phyloP scores from a whole-genome alignment of 2,329 filamentous ascomycete genomes.

The Arthrobotrys pseudoclavata region DNA sequence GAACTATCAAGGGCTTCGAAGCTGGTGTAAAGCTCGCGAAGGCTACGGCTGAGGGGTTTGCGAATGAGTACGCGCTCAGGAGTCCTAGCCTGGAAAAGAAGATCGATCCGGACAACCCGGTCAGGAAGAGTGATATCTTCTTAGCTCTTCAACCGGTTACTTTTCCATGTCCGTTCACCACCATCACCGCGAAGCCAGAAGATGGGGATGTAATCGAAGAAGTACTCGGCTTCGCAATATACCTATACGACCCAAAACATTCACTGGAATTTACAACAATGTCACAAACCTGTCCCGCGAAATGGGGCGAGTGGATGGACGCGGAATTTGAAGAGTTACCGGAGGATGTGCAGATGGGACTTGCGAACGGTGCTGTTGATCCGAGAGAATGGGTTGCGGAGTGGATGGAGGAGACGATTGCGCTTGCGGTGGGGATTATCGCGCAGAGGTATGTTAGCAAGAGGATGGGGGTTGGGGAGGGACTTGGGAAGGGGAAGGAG shows the following conservation, averaged over 20 bases:
- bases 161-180: conserved; percentile 73
- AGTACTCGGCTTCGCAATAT: conserved; percentile 80
- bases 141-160: conserved; percentile 90
- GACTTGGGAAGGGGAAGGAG: conserved; percentile 74
- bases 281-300: conserved; percentile 84
- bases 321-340: conserved; percentile 75
- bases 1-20: conserved; percentile 81
- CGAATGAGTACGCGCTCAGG: conserved; percentile 80
- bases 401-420: conserved; percentile 92
- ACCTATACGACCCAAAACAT: conserved; percentile 89
- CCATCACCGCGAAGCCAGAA: conserved; percentile 71
- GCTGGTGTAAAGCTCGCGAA: conserved; percentile 93
- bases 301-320: conserved; percentile 94
- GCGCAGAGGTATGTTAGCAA: conserved; percentile 95
- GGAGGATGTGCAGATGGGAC: conserved; percentile 87
- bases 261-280: conserved; percentile 86
- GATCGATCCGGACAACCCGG: conserved; percentile 76
- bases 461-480: conserved; percentile 95
- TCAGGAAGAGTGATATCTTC: conserved; percentile 94
- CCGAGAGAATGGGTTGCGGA: conserved; percentile 97
- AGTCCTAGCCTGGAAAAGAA: conserved; percentile 68
- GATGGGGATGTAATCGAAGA: conserved; percentile 73
- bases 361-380: conserved; percentile 81
- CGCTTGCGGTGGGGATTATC: conserved; percentile 82
- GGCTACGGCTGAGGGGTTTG: conserved; percentile 88